Percentiles rank a stretch among this genome's conserved stretches.
phyloP scores from a whole-genome alignment of 2,329 filamentous ascomycete species.

The Beauveria bassiana region DNA sequence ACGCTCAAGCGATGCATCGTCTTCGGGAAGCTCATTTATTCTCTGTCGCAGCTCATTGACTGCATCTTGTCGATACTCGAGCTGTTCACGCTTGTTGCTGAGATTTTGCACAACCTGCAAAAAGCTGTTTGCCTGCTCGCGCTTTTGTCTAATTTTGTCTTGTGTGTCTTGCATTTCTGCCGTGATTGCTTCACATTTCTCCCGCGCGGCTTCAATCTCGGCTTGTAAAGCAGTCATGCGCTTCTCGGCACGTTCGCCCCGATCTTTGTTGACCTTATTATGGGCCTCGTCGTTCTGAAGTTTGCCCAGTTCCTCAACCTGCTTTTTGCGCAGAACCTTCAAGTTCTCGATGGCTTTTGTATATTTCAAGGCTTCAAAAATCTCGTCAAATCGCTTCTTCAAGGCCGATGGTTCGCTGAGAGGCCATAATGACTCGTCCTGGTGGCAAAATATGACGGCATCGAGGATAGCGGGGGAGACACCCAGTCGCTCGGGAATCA shows the following conservation, averaged over 20 bases:
- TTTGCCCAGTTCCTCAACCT: conserved; percentile 65
- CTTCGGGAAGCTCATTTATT: conserved; percentile 69
- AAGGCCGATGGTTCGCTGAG: conserved; percentile 78
- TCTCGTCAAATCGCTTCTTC: conserved; percentile 95
- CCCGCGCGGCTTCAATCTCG: conserved; percentile 55
- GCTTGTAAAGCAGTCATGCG: conserved; percentile 55
- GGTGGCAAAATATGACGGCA: conserved; percentile 96
- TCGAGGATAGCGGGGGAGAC: conserved; percentile 87
- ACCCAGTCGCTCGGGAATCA: conserved; percentile 79
- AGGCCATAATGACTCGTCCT: conserved; percentile 96
- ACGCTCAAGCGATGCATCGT: conserved; percentile 65
- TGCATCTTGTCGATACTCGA: conserved; percentile 60
- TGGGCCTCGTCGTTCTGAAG: conserved; percentile 69
- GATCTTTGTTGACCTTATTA: conserved; percentile 77
- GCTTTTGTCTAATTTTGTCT: conserved; percentile 55
- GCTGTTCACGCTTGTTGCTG: conserved; percentile 67
- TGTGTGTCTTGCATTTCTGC: conserved; percentile 54
- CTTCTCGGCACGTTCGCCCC: conserved; percentile 64
- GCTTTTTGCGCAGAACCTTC: conserved; percentile 75
- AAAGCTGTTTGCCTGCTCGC: conserved; percentile 65
- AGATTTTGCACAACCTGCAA: conserved; percentile 68
- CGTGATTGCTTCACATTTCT: conserved; percentile 50
- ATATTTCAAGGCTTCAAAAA: conserved; percentile 95
- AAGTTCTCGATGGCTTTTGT: conserved; percentile 96
- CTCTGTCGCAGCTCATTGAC: conserved; percentile 63